A percentile compares a stretch with the other conserved stretches of the same genome.
These are phyloP conservation scores for Kentomonas sorsogonicus DNA, from an alignment of 208 protist genomes.

Conservation along the genomic window DNA sequence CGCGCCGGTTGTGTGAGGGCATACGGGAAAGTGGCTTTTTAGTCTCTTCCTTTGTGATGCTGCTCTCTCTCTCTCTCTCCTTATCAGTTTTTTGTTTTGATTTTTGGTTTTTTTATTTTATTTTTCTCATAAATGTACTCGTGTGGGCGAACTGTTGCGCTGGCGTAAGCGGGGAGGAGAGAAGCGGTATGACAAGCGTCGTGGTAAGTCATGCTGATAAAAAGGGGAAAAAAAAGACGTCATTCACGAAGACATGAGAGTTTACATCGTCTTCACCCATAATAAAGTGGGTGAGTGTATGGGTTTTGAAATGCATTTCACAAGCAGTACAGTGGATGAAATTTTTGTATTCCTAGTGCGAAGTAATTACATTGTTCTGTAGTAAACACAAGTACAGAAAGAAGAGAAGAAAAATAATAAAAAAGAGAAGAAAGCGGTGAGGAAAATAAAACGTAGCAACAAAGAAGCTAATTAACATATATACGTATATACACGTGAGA, in stretches of 20 bases:
- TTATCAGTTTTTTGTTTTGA: neutral
- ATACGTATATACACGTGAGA: neutral
- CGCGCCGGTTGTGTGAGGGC: slow-evolving; percentile 67
- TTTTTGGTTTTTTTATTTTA: slow-evolving; percentile 1
- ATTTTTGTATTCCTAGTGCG: too few species aligned
- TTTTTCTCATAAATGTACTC: neutral
- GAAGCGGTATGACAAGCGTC: neutral
- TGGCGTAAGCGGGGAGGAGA: neutral
- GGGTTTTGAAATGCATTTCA: neutral
- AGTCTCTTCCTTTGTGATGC: too few species aligned
- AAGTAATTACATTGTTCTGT: neutral
- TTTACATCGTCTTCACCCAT: too few species aligned
- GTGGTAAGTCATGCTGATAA: neutral
- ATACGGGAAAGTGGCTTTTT: too few species aligned
- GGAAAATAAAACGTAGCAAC: neutral
- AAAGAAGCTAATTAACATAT: neutral
- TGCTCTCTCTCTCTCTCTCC: too few species aligned
- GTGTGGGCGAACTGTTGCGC: neutral
- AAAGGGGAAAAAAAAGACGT: neutral
- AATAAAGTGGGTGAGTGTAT: too few species aligned
- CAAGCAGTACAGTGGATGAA: neutral
- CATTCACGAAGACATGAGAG: too few species aligned
- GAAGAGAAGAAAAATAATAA: slow-evolving; percentile 4
- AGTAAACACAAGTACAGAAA: neutral
- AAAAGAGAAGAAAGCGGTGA: neutral